These are phyloP conservation scores for Lolium rigidum DNA, from an alignment of 176 grass and related monocot species.

Conservation along the genomic window DNA sequence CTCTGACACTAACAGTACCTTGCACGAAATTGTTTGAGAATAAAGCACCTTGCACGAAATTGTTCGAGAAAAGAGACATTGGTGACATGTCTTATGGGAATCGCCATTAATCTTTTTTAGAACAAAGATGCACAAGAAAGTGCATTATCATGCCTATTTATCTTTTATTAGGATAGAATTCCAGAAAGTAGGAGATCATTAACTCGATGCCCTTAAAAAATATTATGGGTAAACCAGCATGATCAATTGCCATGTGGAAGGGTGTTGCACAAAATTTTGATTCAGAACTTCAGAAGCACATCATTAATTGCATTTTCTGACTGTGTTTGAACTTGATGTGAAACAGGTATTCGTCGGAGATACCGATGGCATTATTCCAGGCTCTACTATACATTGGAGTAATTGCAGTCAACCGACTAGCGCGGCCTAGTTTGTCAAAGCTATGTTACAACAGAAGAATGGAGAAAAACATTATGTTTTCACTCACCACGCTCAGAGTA, in stretches of 20 bases:
- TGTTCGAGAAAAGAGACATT: not conserved
- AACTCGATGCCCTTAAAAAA: not conserved
- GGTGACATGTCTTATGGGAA: not conserved
- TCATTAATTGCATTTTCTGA: conserved; percentile 6
- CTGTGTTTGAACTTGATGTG: conserved; percentile 25
- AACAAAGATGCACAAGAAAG: conserved; percentile 26
- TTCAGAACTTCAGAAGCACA: not conserved
- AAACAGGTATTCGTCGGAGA: conserved; percentile 77
- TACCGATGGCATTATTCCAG: conserved; percentile 71
- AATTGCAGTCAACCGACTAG: conserved; percentile 62
- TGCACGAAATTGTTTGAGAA: not conserved
- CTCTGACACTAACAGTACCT: not conserved
- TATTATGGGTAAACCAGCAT: not conserved
- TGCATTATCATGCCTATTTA: not conserved
- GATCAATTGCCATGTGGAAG: not conserved
- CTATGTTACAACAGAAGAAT: conserved; percentile 79
- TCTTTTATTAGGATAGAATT: conserved; percentile 39
- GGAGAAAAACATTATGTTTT: conserved; percentile 69
- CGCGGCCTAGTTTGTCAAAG: conserved; percentile 76
- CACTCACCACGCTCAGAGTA: conserved; percentile 70
- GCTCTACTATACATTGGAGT: conserved; percentile 76
- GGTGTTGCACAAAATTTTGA: not conserved
- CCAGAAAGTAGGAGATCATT: conserved; percentile 14
- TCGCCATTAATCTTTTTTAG: conserved; percentile 13
- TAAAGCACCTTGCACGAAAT: not conserved